Percentiles rank a stretch among this genome's conserved stretches.
Evolutionary conservation across 495 filamentous ascomycete genomes (phyloP).

Genomic region (Xylaria bambusicola): DNA sequence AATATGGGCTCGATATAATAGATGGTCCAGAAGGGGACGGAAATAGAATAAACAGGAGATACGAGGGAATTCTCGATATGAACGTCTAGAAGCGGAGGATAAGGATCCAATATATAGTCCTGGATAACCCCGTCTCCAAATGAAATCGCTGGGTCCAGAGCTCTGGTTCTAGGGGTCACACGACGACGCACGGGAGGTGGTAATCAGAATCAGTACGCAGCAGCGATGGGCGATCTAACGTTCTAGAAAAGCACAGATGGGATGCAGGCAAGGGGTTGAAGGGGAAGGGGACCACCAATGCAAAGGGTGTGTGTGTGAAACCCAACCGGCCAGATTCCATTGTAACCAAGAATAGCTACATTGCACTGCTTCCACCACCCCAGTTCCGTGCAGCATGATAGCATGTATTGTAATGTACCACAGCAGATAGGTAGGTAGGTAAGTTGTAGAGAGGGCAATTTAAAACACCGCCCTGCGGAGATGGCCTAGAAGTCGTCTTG

Average conservation of each 20-base stretch:
- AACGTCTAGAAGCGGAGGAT: slow-evolving; percentile 13
- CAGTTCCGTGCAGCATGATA: no score
- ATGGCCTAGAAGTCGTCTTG: slow-evolving; percentile 7
- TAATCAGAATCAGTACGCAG: no score
- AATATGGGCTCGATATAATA: neutral
- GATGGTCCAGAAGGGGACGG: neutral
- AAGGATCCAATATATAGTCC: slow-evolving; percentile 6
- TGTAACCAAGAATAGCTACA: no score
- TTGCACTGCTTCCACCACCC: no score
- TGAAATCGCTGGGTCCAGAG: slow-evolving; percentile 13
- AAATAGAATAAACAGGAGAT: neutral
- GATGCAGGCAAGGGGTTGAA: no score
- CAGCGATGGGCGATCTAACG: neutral
- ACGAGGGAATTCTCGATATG: neutral
- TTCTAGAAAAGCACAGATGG: no score
- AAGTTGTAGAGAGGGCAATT: no score
- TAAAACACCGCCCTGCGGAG: neutral
- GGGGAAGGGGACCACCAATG: no score
- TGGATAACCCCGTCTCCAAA: neutral
- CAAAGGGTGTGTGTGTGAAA: no score
- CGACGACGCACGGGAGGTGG: slow-evolving; percentile 4
- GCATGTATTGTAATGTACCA: no score
- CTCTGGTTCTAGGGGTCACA: neutral
- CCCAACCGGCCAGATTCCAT: no score
- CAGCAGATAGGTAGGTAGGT: no score